Conservation (phyloP, 805 yeast species). For the Torulaspora gathmanii region DNA sequence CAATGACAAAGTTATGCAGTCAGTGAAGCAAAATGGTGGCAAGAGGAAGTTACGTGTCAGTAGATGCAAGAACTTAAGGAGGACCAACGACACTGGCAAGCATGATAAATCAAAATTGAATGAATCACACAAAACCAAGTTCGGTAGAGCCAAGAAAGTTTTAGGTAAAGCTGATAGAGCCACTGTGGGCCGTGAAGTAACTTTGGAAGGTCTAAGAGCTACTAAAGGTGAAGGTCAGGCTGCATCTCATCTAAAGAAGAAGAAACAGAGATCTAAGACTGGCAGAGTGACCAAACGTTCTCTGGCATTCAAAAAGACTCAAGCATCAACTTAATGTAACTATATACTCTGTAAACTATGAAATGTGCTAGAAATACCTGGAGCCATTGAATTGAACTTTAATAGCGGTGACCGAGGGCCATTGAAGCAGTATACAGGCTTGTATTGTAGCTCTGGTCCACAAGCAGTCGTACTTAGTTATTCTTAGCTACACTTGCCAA, state of each 20-base stretch:
- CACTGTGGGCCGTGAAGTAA: constrained; percentile 51
- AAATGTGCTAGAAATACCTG: neutral
- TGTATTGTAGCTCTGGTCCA: neutral
- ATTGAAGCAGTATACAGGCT: neutral
- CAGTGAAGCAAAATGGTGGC: constrained; percentile 30
- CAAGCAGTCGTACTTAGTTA: constrained; percentile 3
- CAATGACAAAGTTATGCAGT: constrained; percentile 56
- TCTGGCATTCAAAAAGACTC: constrained; percentile 38
- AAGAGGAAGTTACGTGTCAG: constrained; percentile 69
- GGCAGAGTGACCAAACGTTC: constrained; percentile 47
- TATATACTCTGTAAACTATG: neutral
- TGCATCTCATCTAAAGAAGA: constrained; percentile 57
- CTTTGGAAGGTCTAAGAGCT: constrained; percentile 76
- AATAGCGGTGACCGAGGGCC: neutral
- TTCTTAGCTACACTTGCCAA: neutral
- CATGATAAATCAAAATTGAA: constrained; percentile 37
- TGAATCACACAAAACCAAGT: constrained; percentile 65
- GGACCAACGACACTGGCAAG: constrained; percentile 28
- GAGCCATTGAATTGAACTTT: neutral
- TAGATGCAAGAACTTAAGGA: constrained; percentile 52
- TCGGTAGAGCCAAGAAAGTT: constrained; percentile 74
- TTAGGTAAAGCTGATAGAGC: constrained; percentile 78
- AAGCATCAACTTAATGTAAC: constrained; percentile 10
- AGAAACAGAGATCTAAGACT: constrained; percentile 42
- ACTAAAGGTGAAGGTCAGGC: constrained; percentile 53